These are phyloP conservation scores for Rhizopogon roseolus DNA, from an alignment of 768 basidiomycete genomes.

Conservation along the genomic window DNA sequence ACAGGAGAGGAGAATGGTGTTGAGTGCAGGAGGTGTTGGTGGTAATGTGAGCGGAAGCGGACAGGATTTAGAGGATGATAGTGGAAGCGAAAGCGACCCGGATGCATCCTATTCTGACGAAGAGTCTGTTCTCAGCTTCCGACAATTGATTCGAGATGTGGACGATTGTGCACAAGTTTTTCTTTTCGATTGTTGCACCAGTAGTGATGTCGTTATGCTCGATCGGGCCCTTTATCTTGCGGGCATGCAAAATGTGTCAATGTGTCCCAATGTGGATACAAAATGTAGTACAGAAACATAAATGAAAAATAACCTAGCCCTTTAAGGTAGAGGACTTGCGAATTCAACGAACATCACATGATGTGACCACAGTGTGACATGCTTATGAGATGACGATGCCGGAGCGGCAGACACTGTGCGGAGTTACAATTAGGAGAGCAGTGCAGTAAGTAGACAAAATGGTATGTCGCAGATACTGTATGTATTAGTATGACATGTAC, in stretches of 20 bases:
- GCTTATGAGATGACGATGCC: background rate
- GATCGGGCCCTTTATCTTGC: too few relatives aligned
- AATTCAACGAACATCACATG: too few relatives aligned
- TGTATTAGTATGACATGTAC: too few relatives aligned
- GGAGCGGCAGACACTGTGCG: too few relatives aligned
- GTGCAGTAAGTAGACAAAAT: too few relatives aligned
- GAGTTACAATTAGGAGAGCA: too few relatives aligned
- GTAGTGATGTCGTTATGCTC: background rate
- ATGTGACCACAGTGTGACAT: background rate
- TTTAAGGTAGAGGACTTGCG: too few relatives aligned
- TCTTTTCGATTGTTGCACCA: too few relatives aligned
- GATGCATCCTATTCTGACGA: background rate
- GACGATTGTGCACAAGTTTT: background rate
- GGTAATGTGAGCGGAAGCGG: background rate
- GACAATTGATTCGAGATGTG: background rate
- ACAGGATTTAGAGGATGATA: background rate
- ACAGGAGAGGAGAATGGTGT: background rate
- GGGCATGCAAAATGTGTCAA: too few relatives aligned
- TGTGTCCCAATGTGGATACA: too few relatives aligned
- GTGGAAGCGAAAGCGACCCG: background rate
- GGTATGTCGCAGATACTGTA: too few relatives aligned
- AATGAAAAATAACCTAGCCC: background rate
- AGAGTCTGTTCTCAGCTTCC: too few relatives aligned
- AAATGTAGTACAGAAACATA: background rate
- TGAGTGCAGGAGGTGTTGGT: background rate